phyloP scores from a whole-genome alignment of 371 early-diverging fungal genomes.

The Chytridium lagenaria region DNA sequence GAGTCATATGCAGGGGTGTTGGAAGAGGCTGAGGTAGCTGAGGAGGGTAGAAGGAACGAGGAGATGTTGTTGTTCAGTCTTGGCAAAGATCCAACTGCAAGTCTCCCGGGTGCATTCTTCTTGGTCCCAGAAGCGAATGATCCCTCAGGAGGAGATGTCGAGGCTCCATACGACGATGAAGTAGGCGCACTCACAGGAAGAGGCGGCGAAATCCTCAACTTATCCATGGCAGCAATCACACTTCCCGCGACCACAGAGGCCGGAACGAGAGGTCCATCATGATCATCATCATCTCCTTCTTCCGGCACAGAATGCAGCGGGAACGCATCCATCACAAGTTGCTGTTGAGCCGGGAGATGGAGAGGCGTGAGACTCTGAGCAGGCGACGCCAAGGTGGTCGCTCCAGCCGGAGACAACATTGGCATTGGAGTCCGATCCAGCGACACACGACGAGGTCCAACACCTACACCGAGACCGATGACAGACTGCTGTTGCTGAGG shows the following conservation, averaged over 20 bases:
- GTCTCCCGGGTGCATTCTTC: background rate
- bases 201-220: conserved; percentile 2
- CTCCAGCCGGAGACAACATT: background rate
- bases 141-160: background rate
- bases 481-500: background rate
- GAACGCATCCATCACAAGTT: background rate
- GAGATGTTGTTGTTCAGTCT: conserved; percentile 1
- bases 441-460: background rate
- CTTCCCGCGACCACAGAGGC: background rate
- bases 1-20: too few relatives aligned
- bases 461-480: too few relatives aligned
- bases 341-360: background rate
- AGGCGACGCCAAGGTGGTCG: background rate
- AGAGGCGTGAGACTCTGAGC: too few relatives aligned
- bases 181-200: background rate
- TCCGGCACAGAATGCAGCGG: background rate
- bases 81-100: background rate
- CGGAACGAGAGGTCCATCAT: background rate
- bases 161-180: background rate
- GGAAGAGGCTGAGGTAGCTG: background rate
- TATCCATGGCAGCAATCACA: background rate
- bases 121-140: background rate
- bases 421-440: background rate
- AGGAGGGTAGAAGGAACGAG: background rate
- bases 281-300: background rate